Conservation (phyloP, 1,284 basidiomycete species). For the Tilletia caries region DNA sequence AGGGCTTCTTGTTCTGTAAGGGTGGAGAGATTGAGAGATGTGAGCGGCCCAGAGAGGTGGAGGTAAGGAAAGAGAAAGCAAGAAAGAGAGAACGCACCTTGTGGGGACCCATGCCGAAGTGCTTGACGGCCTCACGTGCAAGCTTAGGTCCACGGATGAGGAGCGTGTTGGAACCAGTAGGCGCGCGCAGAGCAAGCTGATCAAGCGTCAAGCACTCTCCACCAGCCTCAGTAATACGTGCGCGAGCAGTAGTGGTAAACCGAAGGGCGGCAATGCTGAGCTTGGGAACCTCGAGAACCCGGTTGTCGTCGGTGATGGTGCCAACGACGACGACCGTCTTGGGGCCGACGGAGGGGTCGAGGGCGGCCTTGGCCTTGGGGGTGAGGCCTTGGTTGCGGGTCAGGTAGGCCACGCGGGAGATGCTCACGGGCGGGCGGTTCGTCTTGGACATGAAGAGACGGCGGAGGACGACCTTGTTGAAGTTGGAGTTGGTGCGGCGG, state of each 20-base stretch:
- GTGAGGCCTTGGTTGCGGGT: slow-evolving; percentile 51
- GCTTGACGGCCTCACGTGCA: slow-evolving; percentile 87
- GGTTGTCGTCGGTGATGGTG: slow-evolving; percentile 93
- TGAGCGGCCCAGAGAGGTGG: slow-evolving; percentile 19
- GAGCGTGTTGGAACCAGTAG: slow-evolving; percentile 92
- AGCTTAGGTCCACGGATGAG: slow-evolving; percentile 88
- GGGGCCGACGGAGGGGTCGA: slow-evolving; percentile 27
- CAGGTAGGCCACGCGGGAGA: slow-evolving; percentile 52
- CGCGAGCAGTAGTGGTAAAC: slow-evolving; percentile 88
- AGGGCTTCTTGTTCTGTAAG: slow-evolving; percentile 75
- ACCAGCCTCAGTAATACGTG: slow-evolving; percentile 90
- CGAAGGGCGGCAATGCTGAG: slow-evolving; percentile 89
- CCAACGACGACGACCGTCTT: slow-evolving; percentile 89
- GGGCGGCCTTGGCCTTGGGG: slow-evolving; percentile 48
- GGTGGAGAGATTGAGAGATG: neutral
- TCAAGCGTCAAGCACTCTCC: slow-evolving; percentile 94
- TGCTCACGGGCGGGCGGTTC: slow-evolving; percentile 93
- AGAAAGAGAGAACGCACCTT: slow-evolving; percentile 45
- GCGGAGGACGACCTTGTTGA: slow-evolving; percentile 98
- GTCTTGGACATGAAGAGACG: slow-evolving; percentile 94
- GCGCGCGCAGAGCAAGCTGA: slow-evolving; percentile 88
- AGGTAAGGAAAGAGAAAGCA: slow-evolving; percentile 17
- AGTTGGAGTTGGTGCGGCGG: slow-evolving; percentile 88
- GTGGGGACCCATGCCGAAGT: slow-evolving; percentile 67
- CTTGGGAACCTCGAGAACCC: slow-evolving; percentile 81